Percentiles rank a stretch among this genome's conserved stretches.
Conservation (phyloP, 2,329 filamentous ascomycete genomes). For the Hymenoscyphus infarciens region DNA sequence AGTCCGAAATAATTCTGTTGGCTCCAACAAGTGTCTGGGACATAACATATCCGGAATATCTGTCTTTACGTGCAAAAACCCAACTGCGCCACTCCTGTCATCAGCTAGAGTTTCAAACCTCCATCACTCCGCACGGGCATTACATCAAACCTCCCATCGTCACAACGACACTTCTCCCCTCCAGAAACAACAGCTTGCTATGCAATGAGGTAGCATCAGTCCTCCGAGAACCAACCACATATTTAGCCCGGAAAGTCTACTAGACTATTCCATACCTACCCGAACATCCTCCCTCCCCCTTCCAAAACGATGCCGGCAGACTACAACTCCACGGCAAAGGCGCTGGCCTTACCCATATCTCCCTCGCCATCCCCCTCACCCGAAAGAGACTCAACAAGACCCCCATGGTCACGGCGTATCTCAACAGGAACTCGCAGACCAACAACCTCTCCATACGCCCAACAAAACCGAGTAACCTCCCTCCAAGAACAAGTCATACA, state of each 20-base stretch:
- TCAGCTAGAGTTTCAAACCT: constrained; percentile 2
- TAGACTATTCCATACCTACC: constrained; percentile 13
- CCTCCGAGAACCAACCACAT: not conserved
- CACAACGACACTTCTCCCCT: not conserved
- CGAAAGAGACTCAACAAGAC: constrained; percentile 39
- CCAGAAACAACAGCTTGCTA: not conserved
- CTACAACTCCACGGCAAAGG: constrained; percentile 48
- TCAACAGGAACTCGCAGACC: constrained; percentile 36
- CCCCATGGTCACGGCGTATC: constrained; percentile 49
- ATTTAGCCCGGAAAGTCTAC: not conserved
- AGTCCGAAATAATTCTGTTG: not conserved
- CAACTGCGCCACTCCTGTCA: constrained; percentile 1
- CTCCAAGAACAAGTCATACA: constrained; percentile 41
- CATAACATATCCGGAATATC: not conserved
- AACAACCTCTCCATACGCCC: constrained; percentile 24
- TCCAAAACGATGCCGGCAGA: constrained; percentile 48
- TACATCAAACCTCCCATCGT: constrained; percentile 1
- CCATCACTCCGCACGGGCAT: not conserved
- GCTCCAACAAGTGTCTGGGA: not conserved
- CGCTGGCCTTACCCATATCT: constrained; percentile 43
- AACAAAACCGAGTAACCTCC: constrained; percentile 23
- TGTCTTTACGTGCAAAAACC: not conserved
- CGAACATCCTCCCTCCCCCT: constrained; percentile 11
- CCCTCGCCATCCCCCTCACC: constrained; percentile 46
- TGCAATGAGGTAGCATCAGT: constrained; percentile 10